Percentiles rank a stretch among this genome's conserved stretches.
These are phyloP conservation scores for Heterobasidion occidentale DNA, from an alignment of 1,284 basidiomycete genomes.

Conservation along the genomic window DNA sequence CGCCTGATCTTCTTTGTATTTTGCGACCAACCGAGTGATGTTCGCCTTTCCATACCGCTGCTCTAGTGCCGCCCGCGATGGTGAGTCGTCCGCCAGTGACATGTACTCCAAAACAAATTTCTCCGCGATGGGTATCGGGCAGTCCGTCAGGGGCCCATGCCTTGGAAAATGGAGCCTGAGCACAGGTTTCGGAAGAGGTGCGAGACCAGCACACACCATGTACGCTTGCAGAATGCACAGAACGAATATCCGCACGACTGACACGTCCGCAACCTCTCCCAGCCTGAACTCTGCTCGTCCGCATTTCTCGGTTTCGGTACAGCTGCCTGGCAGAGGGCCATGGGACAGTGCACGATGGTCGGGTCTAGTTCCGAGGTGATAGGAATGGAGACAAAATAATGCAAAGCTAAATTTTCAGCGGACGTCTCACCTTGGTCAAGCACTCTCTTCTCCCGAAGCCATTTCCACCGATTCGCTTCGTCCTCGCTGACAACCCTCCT, in stretches of 20 bases:
- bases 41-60: conserved; percentile 51
- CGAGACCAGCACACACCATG: conserved; percentile 41
- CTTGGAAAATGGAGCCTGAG: conserved; percentile 22
- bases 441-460: conserved; percentile 61
- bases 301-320: conserved; percentile 41
- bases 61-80: conserved; percentile 43
- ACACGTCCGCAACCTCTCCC: conserved; percentile 65
- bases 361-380: conserved; percentile 43
- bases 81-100: conserved; percentile 39
- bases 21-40: conserved; percentile 45
- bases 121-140: conserved; percentile 54
- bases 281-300: conserved; percentile 45
- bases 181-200: background rate
- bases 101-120: conserved; percentile 58
- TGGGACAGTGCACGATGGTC: conserved; percentile 66
- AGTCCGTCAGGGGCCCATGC: conserved; percentile 67
- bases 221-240: conserved; percentile 66
- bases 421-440: conserved; percentile 52
- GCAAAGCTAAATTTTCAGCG: background rate
- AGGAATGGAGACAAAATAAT: background rate
- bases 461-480: conserved; percentile 60
- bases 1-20: conserved; percentile 58
- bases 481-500: conserved; percentile 55
- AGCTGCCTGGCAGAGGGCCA: conserved; percentile 62
- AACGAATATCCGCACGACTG: conserved; percentile 59